A percentile compares a stretch with the other conserved stretches of the same genome.
These are phyloP conservation scores for Clavulina sp. DNA, from an alignment of 768 basidiomycete species.

Conservation along the genomic window DNA sequence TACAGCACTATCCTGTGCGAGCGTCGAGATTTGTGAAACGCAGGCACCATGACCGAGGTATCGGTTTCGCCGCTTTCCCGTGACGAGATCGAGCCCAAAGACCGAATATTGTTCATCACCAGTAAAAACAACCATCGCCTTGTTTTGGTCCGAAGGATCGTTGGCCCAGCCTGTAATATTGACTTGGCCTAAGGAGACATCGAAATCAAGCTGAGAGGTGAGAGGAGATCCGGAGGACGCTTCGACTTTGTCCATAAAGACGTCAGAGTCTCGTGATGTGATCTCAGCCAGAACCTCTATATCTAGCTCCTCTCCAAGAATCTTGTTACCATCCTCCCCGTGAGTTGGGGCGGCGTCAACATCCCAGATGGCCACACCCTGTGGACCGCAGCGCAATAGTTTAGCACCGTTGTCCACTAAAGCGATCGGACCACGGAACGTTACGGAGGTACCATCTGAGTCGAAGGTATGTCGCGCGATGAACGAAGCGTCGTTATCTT, in stretches of 20 bases:
- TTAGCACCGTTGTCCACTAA: background rate
- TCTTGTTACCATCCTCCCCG: background rate
- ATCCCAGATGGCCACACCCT: background rate
- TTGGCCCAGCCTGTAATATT: background rate
- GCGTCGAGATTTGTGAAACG: background rate
- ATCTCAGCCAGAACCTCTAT: too few relatives aligned
- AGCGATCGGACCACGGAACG: background rate
- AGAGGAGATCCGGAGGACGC: background rate
- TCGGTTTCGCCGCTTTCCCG: background rate
- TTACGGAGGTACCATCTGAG: background rate
- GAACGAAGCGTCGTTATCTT: too few relatives aligned
- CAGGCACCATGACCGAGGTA: background rate
- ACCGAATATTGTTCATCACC: background rate
- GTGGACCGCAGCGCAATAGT: background rate
- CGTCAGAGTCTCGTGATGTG: too few relatives aligned
- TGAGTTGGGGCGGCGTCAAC: background rate
- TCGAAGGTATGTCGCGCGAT: background rate
- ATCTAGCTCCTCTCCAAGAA: background rate
- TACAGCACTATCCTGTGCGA: background rate
- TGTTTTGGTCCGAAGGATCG: background rate
- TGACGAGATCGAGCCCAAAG: background rate
- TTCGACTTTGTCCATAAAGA: background rate
- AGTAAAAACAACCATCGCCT: background rate
- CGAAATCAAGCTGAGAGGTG: background rate
- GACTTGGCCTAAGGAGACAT: too few relatives aligned